Evolutionary conservation across 768 basidiomycete genomes (phyloP).

Genomic region (Leccinellum rugosiceps): DNA sequence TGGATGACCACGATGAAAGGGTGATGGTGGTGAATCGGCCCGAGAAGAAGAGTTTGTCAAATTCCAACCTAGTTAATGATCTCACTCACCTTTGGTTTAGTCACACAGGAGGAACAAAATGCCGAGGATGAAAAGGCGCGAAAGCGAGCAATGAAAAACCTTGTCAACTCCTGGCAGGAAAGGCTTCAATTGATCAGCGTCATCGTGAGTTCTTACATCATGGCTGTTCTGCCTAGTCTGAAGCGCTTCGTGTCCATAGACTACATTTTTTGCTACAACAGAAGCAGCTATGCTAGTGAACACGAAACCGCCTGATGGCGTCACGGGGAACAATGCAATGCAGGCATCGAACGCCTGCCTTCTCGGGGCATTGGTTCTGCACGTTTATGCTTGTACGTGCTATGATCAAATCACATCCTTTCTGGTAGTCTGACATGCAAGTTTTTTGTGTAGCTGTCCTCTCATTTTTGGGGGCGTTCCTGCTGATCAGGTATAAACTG

Average conservation of each 20-base stretch:
- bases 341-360: constrained; percentile 45
- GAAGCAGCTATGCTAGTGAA: constrained; percentile 52
- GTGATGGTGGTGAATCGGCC: background rate
- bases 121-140: constrained; percentile 43
- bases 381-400: constrained; percentile 46
- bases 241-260: constrained; percentile 32
- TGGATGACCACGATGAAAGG: constrained; percentile 17
- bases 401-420: background rate
- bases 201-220: constrained; percentile 40
- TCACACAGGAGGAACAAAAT: constrained; percentile 50
- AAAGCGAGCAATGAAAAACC: constrained; percentile 44
- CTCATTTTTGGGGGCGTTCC: constrained; percentile 55
- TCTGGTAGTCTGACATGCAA: background rate
- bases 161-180: constrained; percentile 62
- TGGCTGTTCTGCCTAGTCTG: background rate
- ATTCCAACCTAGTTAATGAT: background rate
- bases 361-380: constrained; percentile 52
- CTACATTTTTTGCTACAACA: constrained; percentile 60
- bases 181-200: constrained; percentile 58
- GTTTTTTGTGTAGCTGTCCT: constrained; percentile 31
- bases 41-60: constrained; percentile 20
- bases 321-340: constrained; percentile 13
- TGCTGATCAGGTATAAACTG: constrained; percentile 53
- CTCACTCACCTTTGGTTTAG: constrained; percentile 18
- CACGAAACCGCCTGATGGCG: constrained; percentile 31